Evolutionary conservation across 257 asterid species (phyloP).

Genomic region (Lycium ferocissimum): DNA sequence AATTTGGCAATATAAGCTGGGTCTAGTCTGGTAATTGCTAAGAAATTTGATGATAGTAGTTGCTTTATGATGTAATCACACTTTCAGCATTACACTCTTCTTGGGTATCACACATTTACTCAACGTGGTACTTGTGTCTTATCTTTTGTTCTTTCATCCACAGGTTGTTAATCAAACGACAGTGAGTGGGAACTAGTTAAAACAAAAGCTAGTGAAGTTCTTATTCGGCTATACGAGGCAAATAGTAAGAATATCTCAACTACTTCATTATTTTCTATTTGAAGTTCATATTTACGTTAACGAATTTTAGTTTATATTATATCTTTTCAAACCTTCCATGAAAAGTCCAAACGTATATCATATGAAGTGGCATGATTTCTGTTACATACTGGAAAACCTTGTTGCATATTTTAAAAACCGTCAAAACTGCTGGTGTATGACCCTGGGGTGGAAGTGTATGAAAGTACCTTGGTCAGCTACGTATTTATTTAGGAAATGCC

Average conservation of each 20-base stretch:
- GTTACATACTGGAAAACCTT: neutral
- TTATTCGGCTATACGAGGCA: conserved; percentile 32
- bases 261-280: conserved; percentile 2
- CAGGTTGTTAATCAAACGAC: conserved; percentile 35
- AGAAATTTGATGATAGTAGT: neutral
- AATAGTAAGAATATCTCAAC: conserved; percentile 29
- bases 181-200: neutral
- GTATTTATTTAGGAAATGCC: neutral
- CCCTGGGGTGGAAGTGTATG: conserved; percentile 13
- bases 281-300: conserved; percentile 3
- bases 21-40: conserved; percentile 33
- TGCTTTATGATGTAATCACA: neutral
- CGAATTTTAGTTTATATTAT: neutral
- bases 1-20: conserved; percentile 35
- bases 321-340: neutral
- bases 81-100: neutral
- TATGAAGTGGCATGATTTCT: neutral
- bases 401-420: neutral
- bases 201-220: conserved; percentile 27
- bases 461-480: neutral
- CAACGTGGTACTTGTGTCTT: neutral
- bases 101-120: neutral
- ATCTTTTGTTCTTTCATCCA: neutral
- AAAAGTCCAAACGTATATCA: neutral
- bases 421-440: neutral